phyloP scores from a whole-genome alignment of 805 yeast genomes.

The Candida methanosorbosa region DNA sequence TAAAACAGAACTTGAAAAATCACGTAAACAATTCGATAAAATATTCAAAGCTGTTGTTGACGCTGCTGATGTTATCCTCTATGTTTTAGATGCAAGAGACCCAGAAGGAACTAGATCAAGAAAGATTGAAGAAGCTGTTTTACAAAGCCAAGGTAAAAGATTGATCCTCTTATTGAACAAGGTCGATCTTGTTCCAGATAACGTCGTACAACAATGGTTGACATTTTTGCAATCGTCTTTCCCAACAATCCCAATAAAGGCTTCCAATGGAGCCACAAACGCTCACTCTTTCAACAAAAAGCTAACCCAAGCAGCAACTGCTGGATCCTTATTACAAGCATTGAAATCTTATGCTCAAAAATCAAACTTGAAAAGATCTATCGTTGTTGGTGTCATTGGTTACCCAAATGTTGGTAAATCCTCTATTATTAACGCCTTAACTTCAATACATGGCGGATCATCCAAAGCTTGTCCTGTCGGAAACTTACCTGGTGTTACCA shows the following conservation, averaged over 20 bases:
- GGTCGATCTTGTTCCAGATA: slow-evolving; percentile 86
- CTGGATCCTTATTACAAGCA: slow-evolving; percentile 66
- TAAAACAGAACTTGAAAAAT: slow-evolving; percentile 52
- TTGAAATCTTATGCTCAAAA: slow-evolving; percentile 80
- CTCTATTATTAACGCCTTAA: slow-evolving; percentile 83
- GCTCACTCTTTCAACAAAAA: slow-evolving; percentile 64
- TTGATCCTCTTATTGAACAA: slow-evolving; percentile 82
- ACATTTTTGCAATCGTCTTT: slow-evolving; percentile 68
- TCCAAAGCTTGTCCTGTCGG: slow-evolving; percentile 90
- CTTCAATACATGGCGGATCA: slow-evolving; percentile 68
- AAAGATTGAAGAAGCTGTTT: slow-evolving; percentile 83
- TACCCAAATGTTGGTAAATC: slow-evolving; percentile 98
- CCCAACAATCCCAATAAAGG: slow-evolving; percentile 87
- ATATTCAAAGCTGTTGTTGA: slow-evolving; percentile 90
- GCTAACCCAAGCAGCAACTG: slow-evolving; percentile 62
- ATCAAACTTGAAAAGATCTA: slow-evolving; percentile 79
- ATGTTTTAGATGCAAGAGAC: slow-evolving; percentile 96
- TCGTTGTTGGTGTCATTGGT: slow-evolving; percentile 92
- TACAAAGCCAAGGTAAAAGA: slow-evolving; percentile 74
- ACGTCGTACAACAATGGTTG: slow-evolving; percentile 78
- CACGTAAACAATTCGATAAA: slow-evolving; percentile 88
- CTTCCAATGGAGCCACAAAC: slow-evolving; percentile 67
- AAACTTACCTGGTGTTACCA: slow-evolving; percentile 96
- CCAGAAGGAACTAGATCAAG: slow-evolving; percentile 92
- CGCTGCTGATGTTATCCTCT: slow-evolving; percentile 81